These are phyloP conservation scores for Salvia rosmarinus DNA, from an alignment of 257 asterid species.

Conservation along the genomic window DNA sequence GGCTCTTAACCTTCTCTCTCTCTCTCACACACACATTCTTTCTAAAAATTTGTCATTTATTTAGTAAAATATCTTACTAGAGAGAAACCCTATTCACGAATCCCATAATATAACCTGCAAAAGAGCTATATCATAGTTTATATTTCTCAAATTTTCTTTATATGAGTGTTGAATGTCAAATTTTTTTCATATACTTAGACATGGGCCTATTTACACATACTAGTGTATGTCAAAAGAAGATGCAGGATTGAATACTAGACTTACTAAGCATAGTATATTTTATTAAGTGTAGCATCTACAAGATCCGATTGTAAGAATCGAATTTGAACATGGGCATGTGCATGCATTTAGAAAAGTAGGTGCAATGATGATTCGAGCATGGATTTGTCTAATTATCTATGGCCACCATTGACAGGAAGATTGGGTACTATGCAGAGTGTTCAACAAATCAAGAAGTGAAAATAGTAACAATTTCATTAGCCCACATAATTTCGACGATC, in stretches of 20 bases:
- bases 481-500: conserved; percentile 29
- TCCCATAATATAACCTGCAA: neutral
- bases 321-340: neutral
- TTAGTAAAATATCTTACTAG: neutral
- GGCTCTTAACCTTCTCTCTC: neutral
- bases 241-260: neutral
- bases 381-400: conserved; percentile 2
- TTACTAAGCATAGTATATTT: neutral
- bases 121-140: neutral
- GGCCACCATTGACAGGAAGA: conserved; percentile 60
- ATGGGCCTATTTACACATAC: too few relatives aligned
- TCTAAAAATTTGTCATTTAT: neutral
- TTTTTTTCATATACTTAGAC: too few relatives aligned
- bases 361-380: neutral
- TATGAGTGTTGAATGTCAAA: neutral
- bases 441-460: conserved; percentile 64
- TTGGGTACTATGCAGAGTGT: conserved; percentile 90
- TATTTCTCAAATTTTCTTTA: neutral
- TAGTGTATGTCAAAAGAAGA: neutral
- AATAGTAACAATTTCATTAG: conserved; percentile 42
- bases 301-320: neutral
- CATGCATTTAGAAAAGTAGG: neutral
- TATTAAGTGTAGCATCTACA: neutral
- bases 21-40: neutral
- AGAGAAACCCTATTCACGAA: neutral